Evolutionary conservation across 1,284 basidiomycete genomes (phyloP), one percentile per base, ranked within the genome.

Genomic region (Chalciporus sp.): DNA sequence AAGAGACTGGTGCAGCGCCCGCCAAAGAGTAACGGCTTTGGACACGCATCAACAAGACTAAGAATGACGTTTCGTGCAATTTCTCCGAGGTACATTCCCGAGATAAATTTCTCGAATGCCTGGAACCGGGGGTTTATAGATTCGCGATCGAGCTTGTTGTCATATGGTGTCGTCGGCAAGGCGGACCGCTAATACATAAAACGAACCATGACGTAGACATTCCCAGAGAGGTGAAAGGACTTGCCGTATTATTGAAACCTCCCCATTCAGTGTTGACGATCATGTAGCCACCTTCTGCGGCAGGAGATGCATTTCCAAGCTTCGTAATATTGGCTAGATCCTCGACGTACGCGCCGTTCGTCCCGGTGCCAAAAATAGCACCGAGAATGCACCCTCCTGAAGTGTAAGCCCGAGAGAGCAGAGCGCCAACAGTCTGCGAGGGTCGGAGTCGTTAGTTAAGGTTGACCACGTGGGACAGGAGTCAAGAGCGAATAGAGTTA

Each of bases 261-360:
- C 95, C 95, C 95, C 97, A 98, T 76, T 99, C 97, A 3, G 93
- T 94, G 76, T 99, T 99, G 57, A 99, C 84, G 55, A 98, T 84
- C 96, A 99, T 99, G 61, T 82, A 76, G 27, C 88, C 85, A 17
- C 88, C 90, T 52, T 78, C 74, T 23, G 79, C 74, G 44, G 78
- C 80, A 5, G 80, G 77, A 46, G 85, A 77, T 48, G 74, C 77
- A 56, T 88, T 84, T 17, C 82, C 83, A 4, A 95, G 77, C 73
- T 98, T 98, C 45, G 79, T 86, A 67, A 98, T 88, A 53, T 92
- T 94, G 50, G 83, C 74, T 6, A 95, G 79, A 62, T 90, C 81
- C 72, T 98, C 96, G 43, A 99, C 84, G 74, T 95, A 98, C 10
- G 96, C 97, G 42, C 96, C 96, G 70, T 99, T 99, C 7, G 97